Conservation (phyloP, 1,284 basidiomycete species). For the Peniophora sp. region DNA sequence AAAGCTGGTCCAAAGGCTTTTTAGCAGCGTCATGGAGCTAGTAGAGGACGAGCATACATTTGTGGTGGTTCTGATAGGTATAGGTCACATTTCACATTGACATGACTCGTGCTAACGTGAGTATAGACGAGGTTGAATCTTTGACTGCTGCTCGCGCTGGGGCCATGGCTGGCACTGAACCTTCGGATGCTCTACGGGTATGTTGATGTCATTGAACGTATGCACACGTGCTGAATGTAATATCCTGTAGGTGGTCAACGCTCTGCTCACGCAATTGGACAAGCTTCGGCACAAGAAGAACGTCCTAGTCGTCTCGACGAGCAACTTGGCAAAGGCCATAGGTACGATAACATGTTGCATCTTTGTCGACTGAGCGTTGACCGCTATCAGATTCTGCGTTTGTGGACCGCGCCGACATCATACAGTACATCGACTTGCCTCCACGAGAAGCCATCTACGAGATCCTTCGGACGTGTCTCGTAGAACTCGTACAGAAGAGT, state of each 20-base stretch:
- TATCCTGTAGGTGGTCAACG: conserved; percentile 86
- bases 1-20: conserved; percentile 93
- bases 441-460: conserved; percentile 89
- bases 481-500: conserved; percentile 71
- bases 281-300: conserved; percentile 91
- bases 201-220: conserved; percentile 14
- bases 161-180: conserved; percentile 92
- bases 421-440: conserved; percentile 91
- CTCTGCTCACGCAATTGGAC: conserved; percentile 93
- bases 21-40: conserved; percentile 83
- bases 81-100: conserved; percentile 4
- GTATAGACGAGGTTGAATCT: conserved; percentile 90
- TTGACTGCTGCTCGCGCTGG: conserved; percentile 89
- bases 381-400: conserved; percentile 76
- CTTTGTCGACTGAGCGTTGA: background rate
- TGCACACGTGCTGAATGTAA: background rate
- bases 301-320: conserved; percentile 94
- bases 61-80: conserved; percentile 92
- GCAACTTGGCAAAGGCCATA: conserved; percentile 91
- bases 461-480: conserved; percentile 80
- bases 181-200: conserved; percentile 90
- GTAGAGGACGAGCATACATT: conserved; percentile 87
- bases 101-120: background rate
- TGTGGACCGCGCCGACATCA: conserved; percentile 93
- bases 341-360: conserved; percentile 40